Evolutionary conservation across 257 asterid genomes (phyloP), one percentile per base, ranked within the genome.

Genomic region (Thymus quinquecostatus): DNA sequence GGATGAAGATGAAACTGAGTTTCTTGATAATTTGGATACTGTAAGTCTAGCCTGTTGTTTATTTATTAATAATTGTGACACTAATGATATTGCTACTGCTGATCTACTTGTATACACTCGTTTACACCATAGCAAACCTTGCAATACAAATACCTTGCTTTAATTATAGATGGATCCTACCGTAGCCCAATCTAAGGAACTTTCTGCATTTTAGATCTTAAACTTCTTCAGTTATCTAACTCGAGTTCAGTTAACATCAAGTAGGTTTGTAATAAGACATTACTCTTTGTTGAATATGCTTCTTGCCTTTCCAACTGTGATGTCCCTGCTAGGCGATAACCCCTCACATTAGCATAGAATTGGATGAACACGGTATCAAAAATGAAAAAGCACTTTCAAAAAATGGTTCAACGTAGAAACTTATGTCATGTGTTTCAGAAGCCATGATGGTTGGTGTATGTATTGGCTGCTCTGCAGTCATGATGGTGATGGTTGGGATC

Each of bases 1-100:
- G 84, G 99, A 94, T 83, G 99, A 89, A 80, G 99, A 94, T 14
- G 99, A 94, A 88, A 85, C 95, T 0, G 97, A 94, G 82, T 94
- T 94, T 86, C 98, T 94, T 1, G 97, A 94, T 40, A 88, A 75
- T 32, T 54, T 86, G 68, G 98, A 94, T 68, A 77, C 56, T 89
- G 98, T 90, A 82, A 88, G 86, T 14, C 75, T 68, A 47, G 8
- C 76, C 33, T 66, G 54, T 68, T 77, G 43, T 70, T 32, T 33
- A 38, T 48, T 71, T 59, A 4, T 44, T 73, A 2, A 29, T 73
- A 2, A 29, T 34, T 74, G 34, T 56, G 49, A 49, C 53, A 38
- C 32, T 67, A 32, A 9, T 33, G 21, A 34, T 21, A 43, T 38
- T 51, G 13, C 58, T 63, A 43, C 43, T 69, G 44, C 13, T 64